Evolutionary conservation across 768 basidiomycete species (phyloP).

Genomic region (Mycena rebaudengoi): DNA sequence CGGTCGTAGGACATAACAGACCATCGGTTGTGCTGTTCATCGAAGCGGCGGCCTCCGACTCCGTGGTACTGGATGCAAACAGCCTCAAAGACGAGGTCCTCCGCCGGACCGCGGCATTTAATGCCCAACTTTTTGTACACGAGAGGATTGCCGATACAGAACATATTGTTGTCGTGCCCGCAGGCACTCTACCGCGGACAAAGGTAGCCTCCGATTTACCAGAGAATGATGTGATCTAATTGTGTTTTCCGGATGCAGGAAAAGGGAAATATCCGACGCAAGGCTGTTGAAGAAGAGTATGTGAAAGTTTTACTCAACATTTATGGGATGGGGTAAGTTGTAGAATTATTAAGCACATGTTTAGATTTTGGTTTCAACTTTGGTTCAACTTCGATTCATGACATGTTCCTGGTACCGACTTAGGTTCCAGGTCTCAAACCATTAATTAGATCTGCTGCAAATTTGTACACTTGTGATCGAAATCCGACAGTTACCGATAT

Average conservation of each 20-base stretch:
- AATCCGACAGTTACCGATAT: no score
- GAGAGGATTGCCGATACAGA: conserved; percentile 34
- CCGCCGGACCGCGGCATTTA: conserved; percentile 32
- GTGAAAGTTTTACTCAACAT: neutral
- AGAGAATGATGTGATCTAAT: neutral
- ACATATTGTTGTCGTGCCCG: conserved; percentile 29
- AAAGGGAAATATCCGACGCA: conserved; percentile 3
- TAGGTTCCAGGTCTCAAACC: no score
- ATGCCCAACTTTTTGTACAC: conserved; percentile 32
- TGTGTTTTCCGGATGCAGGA: neutral
- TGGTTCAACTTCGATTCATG: no score
- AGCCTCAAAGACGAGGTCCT: conserved; percentile 34
- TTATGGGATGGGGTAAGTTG: no score
- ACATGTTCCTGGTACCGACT: no score
- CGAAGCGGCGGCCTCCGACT: conserved; percentile 24
- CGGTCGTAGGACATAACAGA: conserved; percentile 42
- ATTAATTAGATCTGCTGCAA: no score
- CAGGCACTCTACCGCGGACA: neutral
- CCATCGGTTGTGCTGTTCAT: conserved; percentile 37
- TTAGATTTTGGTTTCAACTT: no score
- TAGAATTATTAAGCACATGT: no score
- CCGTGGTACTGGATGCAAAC: neutral
- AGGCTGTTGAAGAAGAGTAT: conserved; percentile 1
- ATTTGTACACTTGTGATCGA: no score
- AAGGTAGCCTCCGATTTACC: no score